phyloP scores from a whole-genome alignment of 495 filamentous ascomycete genomes.

The Echria macrotheca region DNA sequence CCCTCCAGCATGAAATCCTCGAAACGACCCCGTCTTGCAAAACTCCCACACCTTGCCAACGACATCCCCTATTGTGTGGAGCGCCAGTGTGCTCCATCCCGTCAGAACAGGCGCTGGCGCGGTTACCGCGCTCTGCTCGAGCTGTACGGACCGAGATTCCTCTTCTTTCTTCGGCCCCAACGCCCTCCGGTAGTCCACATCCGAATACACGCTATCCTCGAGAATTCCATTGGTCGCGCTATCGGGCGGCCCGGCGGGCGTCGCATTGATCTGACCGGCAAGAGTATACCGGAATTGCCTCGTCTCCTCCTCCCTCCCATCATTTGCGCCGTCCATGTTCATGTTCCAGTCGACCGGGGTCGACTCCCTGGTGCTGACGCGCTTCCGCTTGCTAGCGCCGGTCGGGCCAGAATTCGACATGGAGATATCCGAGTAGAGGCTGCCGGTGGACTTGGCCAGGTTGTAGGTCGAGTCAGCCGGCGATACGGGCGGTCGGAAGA shows the following conservation, averaged over 20 bases:
- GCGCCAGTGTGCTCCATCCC: slow-evolving; percentile 43
- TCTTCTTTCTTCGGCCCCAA: slow-evolving; percentile 35
- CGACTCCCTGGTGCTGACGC: slow-evolving; percentile 27
- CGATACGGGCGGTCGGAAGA: slow-evolving; percentile 67
- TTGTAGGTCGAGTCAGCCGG: slow-evolving; percentile 59
- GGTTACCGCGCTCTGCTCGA: not conserved
- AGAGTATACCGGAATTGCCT: slow-evolving; percentile 39
- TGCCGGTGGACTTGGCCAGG: slow-evolving; percentile 49
- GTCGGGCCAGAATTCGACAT: slow-evolving; percentile 22
- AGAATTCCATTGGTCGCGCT: slow-evolving; percentile 43
- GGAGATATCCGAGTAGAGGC: slow-evolving; percentile 39
- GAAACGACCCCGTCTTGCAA: slow-evolving; percentile 66
- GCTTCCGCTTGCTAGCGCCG: slow-evolving; percentile 38
- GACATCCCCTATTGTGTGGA: slow-evolving; percentile 46
- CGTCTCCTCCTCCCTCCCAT: slow-evolving; percentile 12
- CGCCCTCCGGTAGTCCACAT: slow-evolving; percentile 47
- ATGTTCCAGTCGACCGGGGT: slow-evolving; percentile 30
- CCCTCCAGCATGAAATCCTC: slow-evolving; percentile 80
- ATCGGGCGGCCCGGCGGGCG: slow-evolving; percentile 44
- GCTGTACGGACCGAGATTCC: slow-evolving; percentile 20
- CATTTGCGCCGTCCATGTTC: slow-evolving; percentile 24
- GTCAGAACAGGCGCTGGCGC: not conserved
- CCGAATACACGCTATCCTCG: slow-evolving; percentile 49
- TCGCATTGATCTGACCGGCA: slow-evolving; percentile 57
- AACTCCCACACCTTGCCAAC: slow-evolving; percentile 80